Evolutionary conservation across 1,139 yeast genomes (phyloP), one percentile per base, ranked within the genome.

Genomic region (Kodamaea derodonti): DNA sequence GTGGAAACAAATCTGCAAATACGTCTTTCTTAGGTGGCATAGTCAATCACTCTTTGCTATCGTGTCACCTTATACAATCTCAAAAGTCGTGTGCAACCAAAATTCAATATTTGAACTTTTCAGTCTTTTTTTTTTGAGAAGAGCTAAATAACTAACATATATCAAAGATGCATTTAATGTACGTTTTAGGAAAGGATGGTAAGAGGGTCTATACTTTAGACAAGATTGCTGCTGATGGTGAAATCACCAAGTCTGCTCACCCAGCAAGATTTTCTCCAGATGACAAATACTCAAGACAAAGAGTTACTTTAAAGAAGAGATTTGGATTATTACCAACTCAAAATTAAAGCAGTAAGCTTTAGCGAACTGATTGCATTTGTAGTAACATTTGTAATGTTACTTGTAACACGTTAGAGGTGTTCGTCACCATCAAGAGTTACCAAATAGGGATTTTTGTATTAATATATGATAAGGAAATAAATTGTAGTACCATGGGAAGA

Each of bases 241-340:
- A 88, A 64, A 88, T 92, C 72, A 94, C 99, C 61, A 87, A 88
- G 71, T 85, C 96, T 47, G 98, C 98, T 23, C 99, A 94, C 65
- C 99, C 99, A 44, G 98, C 99, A 38, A 81, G 99, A 66, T 92
- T 92, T 65, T 92, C 98, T 32, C 99, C 99, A 51, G 99, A 92
- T 61, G 99, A 92, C 77, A 92, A 92, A 70, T 92, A 87, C 74
- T 92, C 98, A 38, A 84, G 97, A 75, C 97, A 94, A 69, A 85
- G 99, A 77, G 97, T 92, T 35, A 92, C 97, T 35, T 77, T 94
- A 60, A 94, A 94, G 81, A 92, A 87, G 77, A 84, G 98, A 73
- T 90, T 71, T 62, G 83, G 83, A 50, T 63, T 94, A 63, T 75
- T 94, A 59, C 96, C 96, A 55, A 84, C 94, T 40, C 95, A 87